phyloP scores from a whole-genome alignment of 305 asterid species.

The Euphrasia arctica region DNA sequence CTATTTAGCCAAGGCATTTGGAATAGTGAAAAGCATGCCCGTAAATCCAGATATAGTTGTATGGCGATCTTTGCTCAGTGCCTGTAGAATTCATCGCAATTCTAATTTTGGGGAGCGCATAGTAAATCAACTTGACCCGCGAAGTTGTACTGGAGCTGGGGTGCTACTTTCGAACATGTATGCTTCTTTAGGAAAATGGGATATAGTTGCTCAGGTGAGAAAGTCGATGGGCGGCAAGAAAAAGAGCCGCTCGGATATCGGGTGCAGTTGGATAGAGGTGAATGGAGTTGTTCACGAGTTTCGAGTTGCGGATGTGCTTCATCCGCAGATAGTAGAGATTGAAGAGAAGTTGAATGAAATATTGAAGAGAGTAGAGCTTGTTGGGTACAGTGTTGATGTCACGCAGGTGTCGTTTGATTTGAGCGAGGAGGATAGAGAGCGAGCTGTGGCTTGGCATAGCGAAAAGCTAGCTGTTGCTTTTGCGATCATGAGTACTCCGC shows the following conservation, averaged over 20 bases:
- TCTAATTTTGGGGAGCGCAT: conserved; percentile 51
- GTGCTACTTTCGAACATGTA: conserved; percentile 70
- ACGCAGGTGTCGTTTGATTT: conserved; percentile 54
- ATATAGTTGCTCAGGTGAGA: conserved; percentile 46
- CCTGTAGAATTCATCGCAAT: conserved; percentile 67
- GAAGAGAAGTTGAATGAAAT: conserved; percentile 42
- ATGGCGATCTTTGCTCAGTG: conserved; percentile 83
- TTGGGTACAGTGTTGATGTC: conserved; percentile 49
- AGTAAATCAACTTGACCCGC: conserved; percentile 35
- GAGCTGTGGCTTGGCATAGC: conserved; percentile 66
- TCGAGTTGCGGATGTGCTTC: conserved; percentile 61
- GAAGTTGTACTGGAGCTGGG: conserved; percentile 37
- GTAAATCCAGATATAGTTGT: conserved; percentile 53
- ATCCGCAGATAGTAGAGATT: conserved; percentile 49
- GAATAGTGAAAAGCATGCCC: conserved; percentile 56
- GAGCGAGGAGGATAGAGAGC: conserved; percentile 56
- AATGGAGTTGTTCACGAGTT: conserved; percentile 63
- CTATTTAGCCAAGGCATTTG: conserved; percentile 69
- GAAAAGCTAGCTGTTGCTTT: conserved; percentile 66
- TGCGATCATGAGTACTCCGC: conserved; percentile 43
- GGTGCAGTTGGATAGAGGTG: conserved; percentile 73
- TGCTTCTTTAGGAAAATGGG: conserved; percentile 83
- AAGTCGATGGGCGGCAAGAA: conserved; percentile 32
- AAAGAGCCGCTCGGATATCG: conserved; percentile 47
- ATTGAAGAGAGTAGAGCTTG: conserved; percentile 32